phyloP scores from a whole-genome alignment of 306 rosid species.

The Corylus americana region DNA sequence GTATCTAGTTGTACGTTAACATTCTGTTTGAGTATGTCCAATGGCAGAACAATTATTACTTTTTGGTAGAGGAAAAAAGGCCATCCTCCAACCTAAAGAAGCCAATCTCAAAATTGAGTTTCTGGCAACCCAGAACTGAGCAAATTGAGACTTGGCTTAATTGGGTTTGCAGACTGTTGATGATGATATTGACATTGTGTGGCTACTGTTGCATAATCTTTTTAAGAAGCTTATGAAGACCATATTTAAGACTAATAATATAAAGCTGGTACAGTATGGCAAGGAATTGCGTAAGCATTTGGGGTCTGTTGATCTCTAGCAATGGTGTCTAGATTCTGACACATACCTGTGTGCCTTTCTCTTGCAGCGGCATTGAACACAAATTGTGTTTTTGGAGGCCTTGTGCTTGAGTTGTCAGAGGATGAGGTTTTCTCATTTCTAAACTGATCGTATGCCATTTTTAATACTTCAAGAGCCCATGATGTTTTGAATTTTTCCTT shows the following conservation, averaged over 20 bases:
- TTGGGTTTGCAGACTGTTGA: neutral
- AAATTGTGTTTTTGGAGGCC: neutral
- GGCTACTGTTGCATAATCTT: neutral
- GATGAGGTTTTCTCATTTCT: neutral
- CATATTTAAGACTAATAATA: neutral
- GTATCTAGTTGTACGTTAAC: neutral
- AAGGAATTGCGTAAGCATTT: neutral
- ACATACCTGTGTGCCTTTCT: neutral
- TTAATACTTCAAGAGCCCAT: neutral
- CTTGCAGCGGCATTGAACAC: neutral
- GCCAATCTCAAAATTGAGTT: neutral
- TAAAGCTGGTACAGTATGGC: neutral
- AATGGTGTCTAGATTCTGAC: neutral
- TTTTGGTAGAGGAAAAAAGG: neutral
- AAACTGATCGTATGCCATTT: neutral
- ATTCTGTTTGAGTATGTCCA: neutral
- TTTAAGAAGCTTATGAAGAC: neutral
- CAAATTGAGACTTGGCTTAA: neutral
- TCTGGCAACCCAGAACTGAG: neutral
- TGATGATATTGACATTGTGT: neutral
- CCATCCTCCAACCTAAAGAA: neutral
- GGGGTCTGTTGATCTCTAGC: neutral
- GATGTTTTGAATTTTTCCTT: too few relatives aligned
- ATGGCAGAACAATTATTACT: neutral
- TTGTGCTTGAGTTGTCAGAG: neutral